Percentiles rank a stretch among this genome's conserved stretches.
phyloP scores from a whole-genome alignment of 2,329 filamentous ascomycete species.

The Fusarium sp. region DNA sequence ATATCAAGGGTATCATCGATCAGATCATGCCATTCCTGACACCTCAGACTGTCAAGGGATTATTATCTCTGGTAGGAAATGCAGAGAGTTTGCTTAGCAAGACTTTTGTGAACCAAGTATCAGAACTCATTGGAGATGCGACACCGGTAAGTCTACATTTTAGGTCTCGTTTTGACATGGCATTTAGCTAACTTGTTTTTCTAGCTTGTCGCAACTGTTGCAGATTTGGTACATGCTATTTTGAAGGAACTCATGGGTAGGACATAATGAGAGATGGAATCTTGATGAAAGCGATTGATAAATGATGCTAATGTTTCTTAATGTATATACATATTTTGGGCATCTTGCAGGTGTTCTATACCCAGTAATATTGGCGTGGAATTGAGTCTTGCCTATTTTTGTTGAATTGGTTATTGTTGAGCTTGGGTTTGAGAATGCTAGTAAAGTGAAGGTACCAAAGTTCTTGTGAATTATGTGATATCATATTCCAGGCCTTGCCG shows the following conservation, averaged over 20 bases:
- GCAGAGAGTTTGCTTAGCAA: constrained; percentile 54
- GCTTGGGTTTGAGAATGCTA: not conserved
- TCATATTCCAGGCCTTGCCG: not conserved
- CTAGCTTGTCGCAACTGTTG: constrained; percentile 51
- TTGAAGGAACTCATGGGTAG: constrained; percentile 48
- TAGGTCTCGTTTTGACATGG: not conserved
- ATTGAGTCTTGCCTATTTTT: no score
- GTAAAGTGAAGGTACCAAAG: not conserved
- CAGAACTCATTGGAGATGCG: constrained; percentile 54
- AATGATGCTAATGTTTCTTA: not conserved
- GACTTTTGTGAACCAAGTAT: constrained; percentile 57
- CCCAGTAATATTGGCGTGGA: not conserved
- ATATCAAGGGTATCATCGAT: constrained; percentile 54
- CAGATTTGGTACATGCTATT: constrained; percentile 51
- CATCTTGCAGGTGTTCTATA: not conserved
- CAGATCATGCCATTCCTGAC: constrained; percentile 57
- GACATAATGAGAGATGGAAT: constrained; percentile 19
- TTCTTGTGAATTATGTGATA: not conserved
- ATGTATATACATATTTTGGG: not conserved
- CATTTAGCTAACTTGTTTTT: not conserved
- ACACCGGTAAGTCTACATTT: constrained; percentile 34
- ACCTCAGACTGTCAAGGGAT: constrained; percentile 53
- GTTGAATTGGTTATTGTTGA: no score
- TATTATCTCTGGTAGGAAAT: constrained; percentile 52
- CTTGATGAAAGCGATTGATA: not conserved